Evolutionary conservation across 192 early-diverging fungal genomes (phyloP).

Genomic region (Coemansia guatemalensis): DNA sequence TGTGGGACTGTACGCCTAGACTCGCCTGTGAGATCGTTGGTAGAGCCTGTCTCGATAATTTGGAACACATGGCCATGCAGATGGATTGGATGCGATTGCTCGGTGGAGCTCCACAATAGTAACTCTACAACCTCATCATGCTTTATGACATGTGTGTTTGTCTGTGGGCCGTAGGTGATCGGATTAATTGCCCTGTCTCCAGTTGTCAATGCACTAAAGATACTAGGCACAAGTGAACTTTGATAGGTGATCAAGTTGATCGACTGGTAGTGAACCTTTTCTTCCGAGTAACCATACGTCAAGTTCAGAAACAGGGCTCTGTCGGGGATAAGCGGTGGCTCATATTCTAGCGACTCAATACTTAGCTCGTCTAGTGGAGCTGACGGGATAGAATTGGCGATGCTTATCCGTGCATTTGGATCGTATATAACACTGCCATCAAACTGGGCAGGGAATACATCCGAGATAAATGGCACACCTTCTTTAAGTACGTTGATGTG

Average conservation of each 20-base stretch:
- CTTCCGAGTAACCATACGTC: conserved; percentile 56
- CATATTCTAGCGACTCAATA: conserved; percentile 55
- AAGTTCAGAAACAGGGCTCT: conserved; percentile 56
- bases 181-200: conserved; percentile 50
- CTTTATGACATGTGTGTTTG: conserved; percentile 58
- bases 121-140: conserved; percentile 64
- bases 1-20: background rate
- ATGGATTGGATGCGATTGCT: conserved; percentile 70
- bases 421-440: conserved; percentile 57
- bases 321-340: conserved; percentile 52
- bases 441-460: conserved; percentile 51
- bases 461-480: conserved; percentile 64
- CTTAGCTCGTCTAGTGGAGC: conserved; percentile 40
- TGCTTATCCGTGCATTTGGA: background rate
- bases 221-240: conserved; percentile 59
- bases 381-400: conserved; percentile 11
- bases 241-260: conserved; percentile 71
- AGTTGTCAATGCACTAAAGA: conserved; percentile 63
- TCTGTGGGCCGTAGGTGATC: conserved; percentile 61
- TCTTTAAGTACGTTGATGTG: conserved; percentile 67
- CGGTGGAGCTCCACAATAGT: conserved; percentile 65
- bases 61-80: conserved; percentile 82
- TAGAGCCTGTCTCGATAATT: conserved; percentile 49
- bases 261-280: conserved; percentile 66
- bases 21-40: background rate